Percentiles rank a stretch among this genome's conserved stretches.
Conservation (phyloP, 768 basidiomycete species). For the Coprinopsis sp. region DNA sequence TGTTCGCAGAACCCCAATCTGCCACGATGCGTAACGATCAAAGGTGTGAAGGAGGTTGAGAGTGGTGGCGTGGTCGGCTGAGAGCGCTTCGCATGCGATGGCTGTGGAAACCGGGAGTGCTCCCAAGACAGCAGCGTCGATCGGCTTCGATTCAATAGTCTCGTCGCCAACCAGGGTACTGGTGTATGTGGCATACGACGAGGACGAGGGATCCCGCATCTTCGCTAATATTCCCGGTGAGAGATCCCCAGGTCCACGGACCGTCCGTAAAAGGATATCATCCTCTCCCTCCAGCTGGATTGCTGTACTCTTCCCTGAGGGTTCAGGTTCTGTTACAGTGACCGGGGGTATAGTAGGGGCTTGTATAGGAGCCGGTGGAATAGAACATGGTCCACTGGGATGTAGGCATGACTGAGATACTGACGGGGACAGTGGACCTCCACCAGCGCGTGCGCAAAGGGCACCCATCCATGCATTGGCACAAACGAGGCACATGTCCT, state of each 20-base stretch:
- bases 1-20: constrained; percentile 7
- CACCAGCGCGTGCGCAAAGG: constrained; percentile 35
- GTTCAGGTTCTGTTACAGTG: too few species aligned
- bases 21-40: constrained; percentile 1
- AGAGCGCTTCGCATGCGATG: not conserved
- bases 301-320: too few species aligned
- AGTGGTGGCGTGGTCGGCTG: too few species aligned
- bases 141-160: not conserved
- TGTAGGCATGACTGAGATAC: too few species aligned
- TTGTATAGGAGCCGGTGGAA: too few species aligned
- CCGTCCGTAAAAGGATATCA: constrained; percentile 23
- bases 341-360: too few species aligned
- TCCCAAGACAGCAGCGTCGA: not conserved
- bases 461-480: constrained; percentile 78
- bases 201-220: not conserved
- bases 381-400: too few species aligned
- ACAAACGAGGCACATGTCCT: constrained; percentile 80
- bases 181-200: not conserved
- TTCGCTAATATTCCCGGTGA: too few species aligned
- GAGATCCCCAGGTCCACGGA: too few species aligned
- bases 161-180: not conserved
- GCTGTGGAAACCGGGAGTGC: too few species aligned
- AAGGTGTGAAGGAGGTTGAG: not conserved
- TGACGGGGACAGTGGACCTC: too few species aligned
- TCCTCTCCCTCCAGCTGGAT: constrained; percentile 66